phyloP scores from a whole-genome alignment of 2,329 filamentous ascomycete genomes.

The Botrytis paeoniae region DNA sequence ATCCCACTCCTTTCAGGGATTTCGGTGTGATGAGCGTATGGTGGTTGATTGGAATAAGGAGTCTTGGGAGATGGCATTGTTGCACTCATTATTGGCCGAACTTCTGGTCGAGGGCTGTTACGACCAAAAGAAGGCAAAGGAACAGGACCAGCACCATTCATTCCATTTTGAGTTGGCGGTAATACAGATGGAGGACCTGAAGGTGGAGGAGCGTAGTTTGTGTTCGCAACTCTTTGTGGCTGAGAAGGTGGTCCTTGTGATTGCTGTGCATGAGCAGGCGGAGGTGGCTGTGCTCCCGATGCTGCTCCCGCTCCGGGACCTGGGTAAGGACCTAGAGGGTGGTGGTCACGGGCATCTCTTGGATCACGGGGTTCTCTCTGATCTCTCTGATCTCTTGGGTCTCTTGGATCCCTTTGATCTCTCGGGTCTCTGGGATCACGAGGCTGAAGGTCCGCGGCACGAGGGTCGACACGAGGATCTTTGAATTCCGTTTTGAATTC shows the following conservation, averaged over 20 bases:
- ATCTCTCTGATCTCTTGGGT: conserved; percentile 9
- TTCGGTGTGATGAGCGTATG: conserved; percentile 74
- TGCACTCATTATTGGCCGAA: conserved; percentile 77
- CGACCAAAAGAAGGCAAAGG: conserved; percentile 68
- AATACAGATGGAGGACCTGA: conserved; percentile 42
- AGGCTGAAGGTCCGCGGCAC: conserved; percentile 32
- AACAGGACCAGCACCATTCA: conserved; percentile 35
- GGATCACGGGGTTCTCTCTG: conserved; percentile 6
- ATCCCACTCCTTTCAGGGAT: conserved; percentile 35
- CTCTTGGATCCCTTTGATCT: neutral
- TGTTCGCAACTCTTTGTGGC: conserved; percentile 56
- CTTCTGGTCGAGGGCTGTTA: conserved; percentile 78
- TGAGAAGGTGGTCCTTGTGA: conserved; percentile 40
- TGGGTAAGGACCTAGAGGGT: conserved; percentile 35
- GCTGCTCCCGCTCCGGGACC: conserved; percentile 26
- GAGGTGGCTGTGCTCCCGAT: conserved; percentile 34
- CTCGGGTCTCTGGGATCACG: conserved; percentile 30
- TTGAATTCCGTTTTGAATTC: conserved; percentile 10
- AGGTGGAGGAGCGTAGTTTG: conserved; percentile 51
- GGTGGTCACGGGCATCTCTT: conserved; percentile 27
- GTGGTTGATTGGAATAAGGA: conserved; percentile 73
- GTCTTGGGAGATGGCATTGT: conserved; percentile 89
- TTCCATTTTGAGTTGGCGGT: conserved; percentile 42
- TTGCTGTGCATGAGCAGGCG: conserved; percentile 36
- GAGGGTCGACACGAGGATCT: conserved; percentile 4